These are phyloP conservation scores for Stephania yunnanensis DNA, from an alignment of 164 flowering plant species.

Conservation along the genomic window DNA sequence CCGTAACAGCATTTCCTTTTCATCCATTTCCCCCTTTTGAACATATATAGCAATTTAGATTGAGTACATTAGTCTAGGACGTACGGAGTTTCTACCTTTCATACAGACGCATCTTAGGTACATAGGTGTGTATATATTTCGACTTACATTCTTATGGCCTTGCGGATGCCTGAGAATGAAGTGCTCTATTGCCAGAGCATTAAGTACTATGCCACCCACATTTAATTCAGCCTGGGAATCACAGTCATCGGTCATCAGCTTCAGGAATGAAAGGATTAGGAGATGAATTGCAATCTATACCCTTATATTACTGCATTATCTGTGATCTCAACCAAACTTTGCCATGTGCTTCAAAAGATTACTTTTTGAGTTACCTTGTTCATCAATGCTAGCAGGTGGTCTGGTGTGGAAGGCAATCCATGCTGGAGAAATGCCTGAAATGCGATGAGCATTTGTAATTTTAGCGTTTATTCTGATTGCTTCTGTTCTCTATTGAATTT, in stretches of 20 bases:
- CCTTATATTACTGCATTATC: background rate
- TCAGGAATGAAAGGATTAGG: background rate
- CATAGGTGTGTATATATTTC: background rate
- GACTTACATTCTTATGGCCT: constrained; percentile 47
- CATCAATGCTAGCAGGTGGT: constrained; percentile 56
- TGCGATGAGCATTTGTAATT: background rate
- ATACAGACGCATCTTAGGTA: background rate
- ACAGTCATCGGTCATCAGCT: background rate
- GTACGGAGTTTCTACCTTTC: background rate
- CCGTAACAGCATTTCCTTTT: constrained; percentile 65
- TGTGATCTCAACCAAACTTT: background rate
- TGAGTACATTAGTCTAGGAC: no score
- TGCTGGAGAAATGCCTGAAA: constrained; percentile 88
- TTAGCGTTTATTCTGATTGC: background rate
- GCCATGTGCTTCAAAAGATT: background rate
- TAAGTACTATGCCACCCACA: constrained; percentile 83
- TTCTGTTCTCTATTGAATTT: constrained; percentile 3
- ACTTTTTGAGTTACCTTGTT: constrained; percentile 50
- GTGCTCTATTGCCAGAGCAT: constrained; percentile 84
- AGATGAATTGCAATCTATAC: background rate
- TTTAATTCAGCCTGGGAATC: constrained; percentile 60
- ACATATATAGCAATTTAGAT: background rate
- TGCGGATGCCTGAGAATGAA: constrained; percentile 78
- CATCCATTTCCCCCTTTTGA: constrained; percentile 41
- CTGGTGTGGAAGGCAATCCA: constrained; percentile 72